phyloP scores from a whole-genome alignment of 768 basidiomycete species.

The Dioszegia aurantiaca region DNA sequence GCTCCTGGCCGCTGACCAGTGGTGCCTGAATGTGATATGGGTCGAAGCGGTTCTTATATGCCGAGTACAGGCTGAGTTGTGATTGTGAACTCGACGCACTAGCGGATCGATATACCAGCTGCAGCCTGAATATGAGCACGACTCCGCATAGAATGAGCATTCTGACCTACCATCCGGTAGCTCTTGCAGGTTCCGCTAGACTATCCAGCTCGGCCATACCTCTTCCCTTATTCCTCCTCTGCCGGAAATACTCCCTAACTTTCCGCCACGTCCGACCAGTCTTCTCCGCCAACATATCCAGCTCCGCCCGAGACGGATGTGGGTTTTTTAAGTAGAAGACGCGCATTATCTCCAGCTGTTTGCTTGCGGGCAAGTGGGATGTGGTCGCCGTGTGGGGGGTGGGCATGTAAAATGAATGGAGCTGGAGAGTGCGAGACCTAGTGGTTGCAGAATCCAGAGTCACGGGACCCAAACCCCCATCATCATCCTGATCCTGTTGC shows the following conservation, averaged over 20 bases:
- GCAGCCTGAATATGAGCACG: constrained; percentile 33
- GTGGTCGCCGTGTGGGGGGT: neutral
- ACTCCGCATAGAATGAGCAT: neutral
- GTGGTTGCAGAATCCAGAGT: neutral
- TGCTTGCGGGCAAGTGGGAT: constrained; percentile 18
- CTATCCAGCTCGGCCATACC: constrained; percentile 36
- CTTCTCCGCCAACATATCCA: constrained; percentile 31
- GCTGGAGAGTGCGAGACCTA: neutral
- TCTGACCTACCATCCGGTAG: constrained; percentile 38
- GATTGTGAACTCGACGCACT: constrained; percentile 22
- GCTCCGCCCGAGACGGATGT: constrained; percentile 33
- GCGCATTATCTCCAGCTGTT: constrained; percentile 37
- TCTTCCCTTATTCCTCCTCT: constrained; percentile 44
- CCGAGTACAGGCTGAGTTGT: constrained; percentile 39
- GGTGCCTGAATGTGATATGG: constrained; percentile 31
- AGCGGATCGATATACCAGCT: constrained; percentile 36
- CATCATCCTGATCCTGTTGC: constrained; percentile 3
- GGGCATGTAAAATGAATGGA: constrained; percentile 9
- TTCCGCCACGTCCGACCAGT: constrained; percentile 43
- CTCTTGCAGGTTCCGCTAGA: constrained; percentile 43
- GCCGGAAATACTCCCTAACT: constrained; percentile 46
- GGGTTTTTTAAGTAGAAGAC: constrained; percentile 39
- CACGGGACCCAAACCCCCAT: neutral
- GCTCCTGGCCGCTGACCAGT: constrained; percentile 39
- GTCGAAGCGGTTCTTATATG: constrained; percentile 41